Evolutionary conservation across 805 yeast genomes (phyloP), one percentile per base, ranked within the genome.

Genomic region (Candida golubevii): DNA sequence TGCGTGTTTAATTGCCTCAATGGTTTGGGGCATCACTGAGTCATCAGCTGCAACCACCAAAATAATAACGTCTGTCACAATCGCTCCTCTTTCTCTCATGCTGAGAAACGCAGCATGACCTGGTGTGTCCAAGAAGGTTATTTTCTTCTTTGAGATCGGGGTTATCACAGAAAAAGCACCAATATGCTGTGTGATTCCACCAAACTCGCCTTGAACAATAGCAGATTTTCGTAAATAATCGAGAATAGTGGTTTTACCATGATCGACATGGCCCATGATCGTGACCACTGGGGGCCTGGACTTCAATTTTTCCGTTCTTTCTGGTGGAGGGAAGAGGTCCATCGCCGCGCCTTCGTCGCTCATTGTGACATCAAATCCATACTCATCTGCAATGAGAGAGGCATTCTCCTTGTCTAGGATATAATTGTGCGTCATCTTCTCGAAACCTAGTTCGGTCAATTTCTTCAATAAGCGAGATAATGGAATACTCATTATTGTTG

Each of bases 181-280:
- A 45, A 93, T 93, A 61, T 89, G 97, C 63, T 93, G 99, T 0
- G 99, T 93, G 41, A 93, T 93, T 14, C 99, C 98, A 43, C 99
- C 99, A 62, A 82, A 86, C 61, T 93, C 99, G 35, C 82, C 77
- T 28, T 80, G 79, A 0, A 84, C 98, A 7, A 93, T 80, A 0
- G 90, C 79, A 0, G 96, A 85, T 53, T 87, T 88, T 36, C 98
- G 74, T 56, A 93, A 69, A 57, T 81, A 79, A 62, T 93, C 99
- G 44, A 93, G 74, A 48, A 93, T 83, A 0, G 99, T 91, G 1
- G 99, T 93, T 62, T 93, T 93, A 2, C 99, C 99, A 60, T 93
- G 99, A 64, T 93, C 99, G 28, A 93, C 99, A 63, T 93, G 99
- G 2, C 99, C 99, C 98, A 93, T 93, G 41, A 93, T 87, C 0